Conservation (phyloP, 768 basidiomycete genomes). For the Nidularia sp. region DNA sequence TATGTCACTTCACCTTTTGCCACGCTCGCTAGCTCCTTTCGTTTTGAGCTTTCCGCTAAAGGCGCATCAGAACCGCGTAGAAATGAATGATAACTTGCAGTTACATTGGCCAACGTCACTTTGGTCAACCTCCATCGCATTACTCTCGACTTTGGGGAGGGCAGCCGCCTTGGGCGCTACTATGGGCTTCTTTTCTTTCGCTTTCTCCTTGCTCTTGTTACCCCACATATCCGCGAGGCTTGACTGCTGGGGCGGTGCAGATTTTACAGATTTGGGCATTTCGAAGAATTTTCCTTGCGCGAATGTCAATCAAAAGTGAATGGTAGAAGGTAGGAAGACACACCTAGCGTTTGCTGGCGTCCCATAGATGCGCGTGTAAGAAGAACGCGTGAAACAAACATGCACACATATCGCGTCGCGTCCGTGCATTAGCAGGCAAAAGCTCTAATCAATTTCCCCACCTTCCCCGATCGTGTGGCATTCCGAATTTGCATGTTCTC, state of each 20-base stretch:
- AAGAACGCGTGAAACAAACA: slow-evolving; percentile 40
- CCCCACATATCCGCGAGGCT: slow-evolving; percentile 76
- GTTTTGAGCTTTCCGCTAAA: slow-evolving; percentile 37
- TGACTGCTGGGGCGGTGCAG: slow-evolving; percentile 72
- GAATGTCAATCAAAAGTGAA: background rate
- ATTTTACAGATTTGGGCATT: slow-evolving; percentile 66
- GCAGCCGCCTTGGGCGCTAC: slow-evolving; percentile 14
- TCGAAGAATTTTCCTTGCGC: slow-evolving; percentile 67
- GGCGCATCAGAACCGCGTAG: too few species aligned
- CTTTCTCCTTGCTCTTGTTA: slow-evolving; percentile 34
- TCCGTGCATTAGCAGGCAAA: too few species aligned
- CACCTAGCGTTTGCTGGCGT: slow-evolving; percentile 74
- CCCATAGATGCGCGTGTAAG: slow-evolving; percentile 43
- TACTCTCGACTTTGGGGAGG: slow-evolving; percentile 10
- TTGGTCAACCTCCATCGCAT: slow-evolving; percentile 24
- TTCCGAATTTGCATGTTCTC: too few species aligned
- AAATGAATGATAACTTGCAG: background rate
- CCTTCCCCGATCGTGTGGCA: too few species aligned
- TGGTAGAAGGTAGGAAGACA: slow-evolving; percentile 4
- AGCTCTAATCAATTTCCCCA: too few species aligned
- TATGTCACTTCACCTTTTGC: slow-evolving; percentile 7
- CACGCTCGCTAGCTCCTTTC: slow-evolving; percentile 20
- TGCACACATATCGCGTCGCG: slow-evolving; percentile 41
- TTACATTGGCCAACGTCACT: slow-evolving; percentile 8
- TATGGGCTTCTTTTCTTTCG: too few species aligned